Percentiles rank a stretch among this genome's conserved stretches.
Evolutionary conservation across 108 stramenopile genomes (phyloP).

Genomic region (Nitzschia sp.): DNA sequence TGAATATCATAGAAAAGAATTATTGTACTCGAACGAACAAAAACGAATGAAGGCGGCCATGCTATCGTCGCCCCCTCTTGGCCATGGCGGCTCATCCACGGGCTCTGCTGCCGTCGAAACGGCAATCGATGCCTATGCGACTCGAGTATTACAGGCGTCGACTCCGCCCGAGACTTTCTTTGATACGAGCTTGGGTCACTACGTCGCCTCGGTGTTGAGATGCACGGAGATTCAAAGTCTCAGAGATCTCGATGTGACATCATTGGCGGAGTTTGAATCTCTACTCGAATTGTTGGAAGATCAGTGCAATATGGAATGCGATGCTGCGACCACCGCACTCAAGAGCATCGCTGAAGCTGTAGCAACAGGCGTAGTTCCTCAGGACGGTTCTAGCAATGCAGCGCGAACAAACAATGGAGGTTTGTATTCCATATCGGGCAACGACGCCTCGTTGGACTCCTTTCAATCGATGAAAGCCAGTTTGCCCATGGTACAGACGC

Average conservation of each 20-base stretch:
- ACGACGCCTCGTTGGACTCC: slow-evolving; percentile 9
- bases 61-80: slow-evolving; percentile 1
- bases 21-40: no score
- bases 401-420: background rate
- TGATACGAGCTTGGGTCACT: slow-evolving; percentile 65
- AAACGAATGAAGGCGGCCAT: background rate
- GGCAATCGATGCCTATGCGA: slow-evolving; percentile 65
- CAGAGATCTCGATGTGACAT: slow-evolving; percentile 25
- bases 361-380: slow-evolving; percentile 33
- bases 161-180: slow-evolving; percentile 49
- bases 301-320: slow-evolving; percentile 55
- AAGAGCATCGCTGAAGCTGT: slow-evolving; percentile 54
- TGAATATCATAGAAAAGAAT: no score
- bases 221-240: slow-evolving; percentile 22
- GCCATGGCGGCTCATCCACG: background rate
- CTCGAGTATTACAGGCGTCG: slow-evolving; percentile 32
- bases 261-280: slow-evolving; percentile 56
- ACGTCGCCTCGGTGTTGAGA: slow-evolving; percentile 61
- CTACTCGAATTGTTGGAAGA: slow-evolving; percentile 70
- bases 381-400: background rate
- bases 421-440: slow-evolving; percentile 15
- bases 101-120: slow-evolving; percentile 39
- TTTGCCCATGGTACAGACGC: background rate
- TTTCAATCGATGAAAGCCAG: slow-evolving; percentile 24
- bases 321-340: slow-evolving; percentile 45